Evolutionary conservation across 2,329 filamentous ascomycete genomes (phyloP).

Genomic region (Aspergillus candidus): DNA sequence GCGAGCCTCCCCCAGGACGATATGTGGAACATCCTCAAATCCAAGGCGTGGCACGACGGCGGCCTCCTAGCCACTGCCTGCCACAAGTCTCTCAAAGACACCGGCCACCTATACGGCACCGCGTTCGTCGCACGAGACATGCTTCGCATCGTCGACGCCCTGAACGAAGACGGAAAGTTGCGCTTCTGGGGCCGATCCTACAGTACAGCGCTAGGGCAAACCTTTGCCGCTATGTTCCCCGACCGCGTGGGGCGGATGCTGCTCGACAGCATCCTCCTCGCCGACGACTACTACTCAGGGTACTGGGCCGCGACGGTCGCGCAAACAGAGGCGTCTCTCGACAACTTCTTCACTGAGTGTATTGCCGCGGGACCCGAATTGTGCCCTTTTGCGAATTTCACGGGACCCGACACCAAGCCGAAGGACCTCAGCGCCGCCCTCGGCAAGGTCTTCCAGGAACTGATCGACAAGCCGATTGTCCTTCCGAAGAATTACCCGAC

Average conservation of each 20-base stretch:
- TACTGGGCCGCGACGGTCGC: neutral
- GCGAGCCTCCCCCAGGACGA: constrained; percentile 1
- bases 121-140: constrained; percentile 2
- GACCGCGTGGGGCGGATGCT: constrained; percentile 2
- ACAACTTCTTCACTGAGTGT: constrained; percentile 2
- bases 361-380: neutral
- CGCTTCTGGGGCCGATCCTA: constrained; percentile 4
- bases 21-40: neutral
- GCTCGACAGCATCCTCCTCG: neutral
- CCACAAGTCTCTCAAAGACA: neutral
- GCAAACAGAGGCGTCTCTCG: neutral
- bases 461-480: neutral
- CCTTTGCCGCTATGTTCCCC: constrained; percentile 4
- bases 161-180: constrained; percentile 1
- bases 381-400: constrained; percentile 1
- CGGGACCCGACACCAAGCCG: neutral
- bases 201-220: constrained; percentile 2
- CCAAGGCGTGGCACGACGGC: constrained; percentile 2
- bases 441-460: neutral
- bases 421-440: neutral
- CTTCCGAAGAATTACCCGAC: neutral
- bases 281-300: constrained; percentile 1
- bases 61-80: neutral
- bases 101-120: neutral
- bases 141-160: constrained; percentile 1